Evolutionary conservation across 495 filamentous ascomycete genomes (phyloP).

Genomic region (Baudoinia panamericana): DNA sequence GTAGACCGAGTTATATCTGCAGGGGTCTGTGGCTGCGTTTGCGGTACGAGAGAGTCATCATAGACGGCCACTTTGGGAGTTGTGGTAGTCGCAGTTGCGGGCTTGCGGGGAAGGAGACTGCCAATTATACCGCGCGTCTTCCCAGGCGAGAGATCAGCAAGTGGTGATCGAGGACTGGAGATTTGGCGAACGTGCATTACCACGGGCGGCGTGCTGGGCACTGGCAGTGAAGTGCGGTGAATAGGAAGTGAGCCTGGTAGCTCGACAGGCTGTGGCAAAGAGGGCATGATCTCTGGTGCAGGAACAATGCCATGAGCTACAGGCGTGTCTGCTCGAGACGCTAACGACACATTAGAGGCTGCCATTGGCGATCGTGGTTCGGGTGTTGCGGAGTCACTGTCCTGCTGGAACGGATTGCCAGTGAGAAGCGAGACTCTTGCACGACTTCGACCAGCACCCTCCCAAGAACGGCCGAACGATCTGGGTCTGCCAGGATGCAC

Average conservation of each 20-base stretch:
- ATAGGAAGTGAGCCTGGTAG: background rate
- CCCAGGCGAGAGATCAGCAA: conserved; percentile 1
- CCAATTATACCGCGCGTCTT: background rate
- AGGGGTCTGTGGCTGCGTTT: conserved; percentile 15
- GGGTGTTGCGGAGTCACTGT: too few species aligned
- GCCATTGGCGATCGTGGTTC: too few species aligned
- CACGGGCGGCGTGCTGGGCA: conserved; percentile 7
- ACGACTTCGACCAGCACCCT: conserved; percentile 1
- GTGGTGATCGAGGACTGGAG: background rate
- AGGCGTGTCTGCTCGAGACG: too few species aligned
- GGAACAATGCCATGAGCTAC: too few species aligned
- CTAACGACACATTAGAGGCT: too few species aligned
- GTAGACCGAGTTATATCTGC: conserved; percentile 8
- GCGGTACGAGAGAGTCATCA: conserved; percentile 3
- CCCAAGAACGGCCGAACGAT: conserved; percentile 15
- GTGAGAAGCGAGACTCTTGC: conserved; percentile 9
- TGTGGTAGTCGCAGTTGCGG: background rate
- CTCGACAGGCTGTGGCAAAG: background rate
- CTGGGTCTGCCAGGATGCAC: conserved; percentile 8
- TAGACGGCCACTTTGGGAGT: conserved; percentile 16
- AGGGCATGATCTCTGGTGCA: background rate
- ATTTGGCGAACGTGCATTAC: background rate
- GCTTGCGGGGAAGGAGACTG: conserved; percentile 3
- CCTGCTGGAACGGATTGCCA: conserved; percentile 13
- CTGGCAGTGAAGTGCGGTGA: background rate